These are phyloP conservation scores for Lachancea fermentati DNA, from an alignment of 805 yeast species.

Conservation along the genomic window DNA sequence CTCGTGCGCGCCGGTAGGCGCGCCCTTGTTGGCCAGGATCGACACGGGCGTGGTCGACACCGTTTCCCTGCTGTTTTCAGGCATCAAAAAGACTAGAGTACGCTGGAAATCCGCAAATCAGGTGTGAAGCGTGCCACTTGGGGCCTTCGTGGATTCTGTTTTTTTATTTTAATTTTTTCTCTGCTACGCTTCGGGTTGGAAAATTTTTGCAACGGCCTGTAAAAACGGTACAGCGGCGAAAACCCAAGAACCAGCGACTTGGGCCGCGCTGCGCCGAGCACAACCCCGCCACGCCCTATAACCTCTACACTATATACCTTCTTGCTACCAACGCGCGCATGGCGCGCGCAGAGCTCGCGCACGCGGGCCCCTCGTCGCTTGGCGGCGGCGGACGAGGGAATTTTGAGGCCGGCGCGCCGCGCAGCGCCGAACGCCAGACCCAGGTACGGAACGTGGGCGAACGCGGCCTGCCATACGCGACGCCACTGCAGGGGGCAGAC, in stretches of 20 bases:
- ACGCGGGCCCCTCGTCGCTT: too few species aligned
- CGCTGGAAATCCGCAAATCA: not conserved
- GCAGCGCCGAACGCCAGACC: too few species aligned
- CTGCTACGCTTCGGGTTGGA: not conserved
- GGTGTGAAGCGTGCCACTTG: too few species aligned
- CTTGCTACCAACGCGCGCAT: too few species aligned
- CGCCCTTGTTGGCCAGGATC: constrained; percentile 9
- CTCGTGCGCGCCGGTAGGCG: constrained; percentile 1
- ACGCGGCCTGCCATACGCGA: too few species aligned
- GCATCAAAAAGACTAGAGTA: constrained; percentile 1
- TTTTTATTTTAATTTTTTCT: not conserved
- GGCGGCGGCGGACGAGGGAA: not conserved
- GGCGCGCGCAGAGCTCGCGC: too few species aligned
- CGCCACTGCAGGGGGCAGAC: too few species aligned
- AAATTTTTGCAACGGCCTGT: not conserved
- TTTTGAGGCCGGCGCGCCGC: not conserved
- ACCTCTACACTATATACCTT: too few species aligned
- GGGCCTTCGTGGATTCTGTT: not conserved
- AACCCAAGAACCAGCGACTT: not conserved
- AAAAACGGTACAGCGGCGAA: not conserved
- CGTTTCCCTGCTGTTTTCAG: constrained; percentile 4
- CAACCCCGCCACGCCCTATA: too few species aligned
- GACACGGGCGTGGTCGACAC: constrained; percentile 10
- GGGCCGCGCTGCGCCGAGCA: too few species aligned
- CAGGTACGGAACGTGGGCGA: too few species aligned